A percentile compares a stretch with the other conserved stretches of the same genome.
phyloP scores from a whole-genome alignment of 2,329 filamentous ascomycete species.

The Fusarium abutilonis region DNA sequence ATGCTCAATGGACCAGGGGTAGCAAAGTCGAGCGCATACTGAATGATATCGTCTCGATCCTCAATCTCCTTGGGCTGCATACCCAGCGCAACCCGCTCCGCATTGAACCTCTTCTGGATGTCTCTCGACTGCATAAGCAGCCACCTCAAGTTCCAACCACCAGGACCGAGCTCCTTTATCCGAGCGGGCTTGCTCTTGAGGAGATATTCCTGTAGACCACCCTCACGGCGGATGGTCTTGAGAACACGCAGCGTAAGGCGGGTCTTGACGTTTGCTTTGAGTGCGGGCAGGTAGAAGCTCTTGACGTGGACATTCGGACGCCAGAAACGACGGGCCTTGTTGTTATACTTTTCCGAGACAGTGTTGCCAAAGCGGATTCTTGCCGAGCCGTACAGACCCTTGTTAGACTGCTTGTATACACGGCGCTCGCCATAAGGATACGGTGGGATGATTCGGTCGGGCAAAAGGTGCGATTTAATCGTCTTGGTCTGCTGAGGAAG shows the following conservation, averaged over 20 bases:
- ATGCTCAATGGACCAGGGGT: constrained; percentile 53
- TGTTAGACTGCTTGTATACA: constrained; percentile 83
- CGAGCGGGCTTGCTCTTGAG: constrained; percentile 80
- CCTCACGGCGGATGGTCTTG: constrained; percentile 81
- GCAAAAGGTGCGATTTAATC: constrained; percentile 57
- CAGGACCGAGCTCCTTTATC: constrained; percentile 86
- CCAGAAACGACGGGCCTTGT: constrained; percentile 79
- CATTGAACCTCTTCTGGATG: constrained; percentile 72
- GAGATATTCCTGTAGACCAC: constrained; percentile 91
- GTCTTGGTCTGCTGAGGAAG: constrained; percentile 51
- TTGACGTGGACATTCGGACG: constrained; percentile 77
- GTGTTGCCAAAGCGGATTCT: constrained; percentile 84
- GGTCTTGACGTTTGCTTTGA: constrained; percentile 72
- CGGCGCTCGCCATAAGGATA: constrained; percentile 78
- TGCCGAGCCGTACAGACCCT: constrained; percentile 74
- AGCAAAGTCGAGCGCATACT: constrained; percentile 55
- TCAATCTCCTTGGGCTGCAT: constrained; percentile 57
- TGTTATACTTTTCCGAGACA: constrained; percentile 73
- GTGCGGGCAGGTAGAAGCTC: constrained; percentile 70
- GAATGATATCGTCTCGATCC: constrained; percentile 52
- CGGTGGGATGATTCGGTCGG: constrained; percentile 63
- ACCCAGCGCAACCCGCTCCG: constrained; percentile 72
- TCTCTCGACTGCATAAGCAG: constrained; percentile 80
- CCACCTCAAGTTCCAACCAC: constrained; percentile 91
- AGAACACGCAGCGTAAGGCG: constrained; percentile 76